Conservation (phyloP, 2,329 filamentous ascomycete species). For the Elsinoe perseae region DNA sequence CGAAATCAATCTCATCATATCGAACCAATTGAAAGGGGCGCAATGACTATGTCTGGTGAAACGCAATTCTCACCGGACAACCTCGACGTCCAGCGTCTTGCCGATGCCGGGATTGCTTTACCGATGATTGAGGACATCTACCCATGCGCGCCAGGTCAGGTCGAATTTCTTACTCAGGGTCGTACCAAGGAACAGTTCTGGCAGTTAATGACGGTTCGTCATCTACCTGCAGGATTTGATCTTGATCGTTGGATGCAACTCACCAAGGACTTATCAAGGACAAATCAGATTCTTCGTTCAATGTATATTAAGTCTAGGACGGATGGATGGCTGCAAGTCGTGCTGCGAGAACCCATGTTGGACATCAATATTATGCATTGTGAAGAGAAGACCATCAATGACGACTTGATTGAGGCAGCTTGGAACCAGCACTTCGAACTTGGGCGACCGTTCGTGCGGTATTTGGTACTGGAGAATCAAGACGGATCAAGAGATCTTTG, state of each 20-base stretch:
- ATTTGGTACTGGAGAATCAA: background rate
- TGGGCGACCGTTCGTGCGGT: conserved; percentile 4
- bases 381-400: conserved; percentile 37
- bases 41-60: background rate
- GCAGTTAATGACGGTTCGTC: background rate
- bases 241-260: background rate
- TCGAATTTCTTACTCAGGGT: background rate
- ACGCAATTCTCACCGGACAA: background rate
- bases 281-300: background rate
- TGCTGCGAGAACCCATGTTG: background rate
- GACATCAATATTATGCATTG: background rate
- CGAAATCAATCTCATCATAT: background rate
- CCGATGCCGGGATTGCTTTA: background rate
- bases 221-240: background rate
- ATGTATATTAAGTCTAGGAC: background rate
- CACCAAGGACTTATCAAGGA: background rate
- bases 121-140: background rate
- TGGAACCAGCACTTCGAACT: background rate
- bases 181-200: background rate
- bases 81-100: background rate
- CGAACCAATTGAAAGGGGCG: background rate
- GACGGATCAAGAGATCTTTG: conserved; percentile 22
- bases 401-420: conserved; percentile 44
- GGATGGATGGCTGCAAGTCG: background rate
- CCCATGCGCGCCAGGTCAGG: background rate